Conservation (phyloP, 768 basidiomycete species). For the Leccinellum albellum region DNA sequence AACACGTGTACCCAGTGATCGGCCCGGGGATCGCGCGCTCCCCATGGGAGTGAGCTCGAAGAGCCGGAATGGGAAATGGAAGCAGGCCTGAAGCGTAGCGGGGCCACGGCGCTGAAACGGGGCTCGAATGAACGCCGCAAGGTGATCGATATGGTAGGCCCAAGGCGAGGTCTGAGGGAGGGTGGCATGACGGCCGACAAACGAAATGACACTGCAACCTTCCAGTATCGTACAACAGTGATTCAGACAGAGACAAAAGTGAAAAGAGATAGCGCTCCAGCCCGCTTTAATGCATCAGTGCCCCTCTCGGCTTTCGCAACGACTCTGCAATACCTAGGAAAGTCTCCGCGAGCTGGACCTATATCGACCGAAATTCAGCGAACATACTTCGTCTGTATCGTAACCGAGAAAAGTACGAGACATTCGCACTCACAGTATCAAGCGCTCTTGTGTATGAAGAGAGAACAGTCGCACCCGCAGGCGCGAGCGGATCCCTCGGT, state of each 20-base stretch:
- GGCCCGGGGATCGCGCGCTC: too few relatives aligned
- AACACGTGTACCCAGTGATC: too few relatives aligned
- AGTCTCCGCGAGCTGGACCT: constrained; percentile 55
- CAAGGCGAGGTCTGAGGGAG: too few relatives aligned
- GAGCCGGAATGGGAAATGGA: too few relatives aligned
- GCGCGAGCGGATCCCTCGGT: constrained; percentile 38
- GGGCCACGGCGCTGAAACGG: too few relatives aligned
- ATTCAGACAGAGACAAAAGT: background rate
- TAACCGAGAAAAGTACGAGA: background rate
- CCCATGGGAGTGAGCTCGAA: too few relatives aligned
- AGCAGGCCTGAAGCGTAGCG: too few relatives aligned
- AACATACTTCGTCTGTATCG: too few relatives aligned
- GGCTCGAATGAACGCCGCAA: too few relatives aligned
- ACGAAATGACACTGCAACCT: background rate
- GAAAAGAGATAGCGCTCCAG: background rate
- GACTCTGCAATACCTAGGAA: constrained; percentile 59
- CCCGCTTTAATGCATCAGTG: constrained; percentile 35
- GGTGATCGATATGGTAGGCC: too few relatives aligned
- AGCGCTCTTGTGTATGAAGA: constrained; percentile 51
- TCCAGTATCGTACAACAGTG: background rate
- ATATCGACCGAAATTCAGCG: background rate
- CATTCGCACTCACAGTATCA: constrained; percentile 39
- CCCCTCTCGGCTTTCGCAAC: constrained; percentile 51
- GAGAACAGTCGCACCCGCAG: constrained; percentile 28
- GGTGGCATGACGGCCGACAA: too few relatives aligned